Conservation (phyloP, 768 basidiomycete genomes). For the Mycena chlorophos region DNA sequence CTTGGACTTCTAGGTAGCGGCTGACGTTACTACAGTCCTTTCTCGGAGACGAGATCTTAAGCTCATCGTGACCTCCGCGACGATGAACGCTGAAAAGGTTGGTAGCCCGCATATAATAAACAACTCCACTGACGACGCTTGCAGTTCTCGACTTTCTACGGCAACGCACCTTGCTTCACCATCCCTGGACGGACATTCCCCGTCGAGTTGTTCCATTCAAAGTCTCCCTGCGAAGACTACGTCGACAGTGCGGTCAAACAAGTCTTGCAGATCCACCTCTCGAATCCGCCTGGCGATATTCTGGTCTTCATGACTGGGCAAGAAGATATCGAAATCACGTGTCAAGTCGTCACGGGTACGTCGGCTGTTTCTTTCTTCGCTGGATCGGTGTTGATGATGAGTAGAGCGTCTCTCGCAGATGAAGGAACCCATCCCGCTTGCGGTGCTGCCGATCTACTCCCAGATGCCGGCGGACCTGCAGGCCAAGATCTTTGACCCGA, state of each 20-base stretch:
- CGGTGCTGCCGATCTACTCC: constrained; percentile 97
- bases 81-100: constrained; percentile 99
- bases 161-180: constrained; percentile 91
- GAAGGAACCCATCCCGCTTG: constrained; percentile 84
- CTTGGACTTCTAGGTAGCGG: constrained; percentile 4
- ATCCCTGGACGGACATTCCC: constrained; percentile 94
- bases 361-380: constrained; percentile 3
- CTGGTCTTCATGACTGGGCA: constrained; percentile 99
- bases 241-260: constrained; percentile 98
- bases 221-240: constrained; percentile 98
- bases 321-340: constrained; percentile 97
- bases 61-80: constrained; percentile 96
- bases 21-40: constrained; percentile 50
- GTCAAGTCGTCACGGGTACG: constrained; percentile 86
- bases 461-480: constrained; percentile 99
- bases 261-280: constrained; percentile 93
- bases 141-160: constrained; percentile 94
- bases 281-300: constrained; percentile 90
- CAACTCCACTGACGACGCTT: not conserved
- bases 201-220: constrained; percentile 93
- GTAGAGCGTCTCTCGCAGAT: constrained; percentile 88
- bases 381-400: constrained; percentile 2
- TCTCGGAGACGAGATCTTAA: constrained; percentile 91
- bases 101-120: constrained; percentile 7
- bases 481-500: constrained; percentile 96